phyloP scores from a whole-genome alignment of 2,329 filamentous ascomycete species.

The Aspergillus fijiensis region DNA sequence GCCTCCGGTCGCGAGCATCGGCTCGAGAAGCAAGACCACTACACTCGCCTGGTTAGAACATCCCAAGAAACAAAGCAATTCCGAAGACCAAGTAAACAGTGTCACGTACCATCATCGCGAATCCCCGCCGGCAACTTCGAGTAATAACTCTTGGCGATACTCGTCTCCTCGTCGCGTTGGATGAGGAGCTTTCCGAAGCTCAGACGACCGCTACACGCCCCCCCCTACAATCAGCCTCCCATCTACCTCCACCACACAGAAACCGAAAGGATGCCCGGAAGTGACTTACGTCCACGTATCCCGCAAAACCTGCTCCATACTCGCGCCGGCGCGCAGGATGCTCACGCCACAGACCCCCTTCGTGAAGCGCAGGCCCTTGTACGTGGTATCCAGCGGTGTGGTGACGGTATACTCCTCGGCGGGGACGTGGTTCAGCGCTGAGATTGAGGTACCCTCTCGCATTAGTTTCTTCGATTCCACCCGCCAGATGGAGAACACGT shows the following conservation, averaged over 20 bases:
- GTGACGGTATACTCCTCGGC: slow-evolving; percentile 8
- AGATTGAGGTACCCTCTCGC: neutral
- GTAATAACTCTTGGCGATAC: slow-evolving; percentile 30
- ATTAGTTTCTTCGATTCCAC: neutral
- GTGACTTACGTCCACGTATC: slow-evolving; percentile 25
- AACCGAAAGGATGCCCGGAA: neutral
- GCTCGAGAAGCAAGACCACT: slow-evolving; percentile 22
- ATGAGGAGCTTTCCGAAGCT: slow-evolving; percentile 37
- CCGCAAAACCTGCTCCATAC: slow-evolving; percentile 32
- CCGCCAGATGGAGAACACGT: neutral
- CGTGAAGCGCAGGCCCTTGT: slow-evolving; percentile 14
- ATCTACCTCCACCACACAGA: neutral
- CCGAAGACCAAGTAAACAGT: neutral
- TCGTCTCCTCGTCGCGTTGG: slow-evolving; percentile 34
- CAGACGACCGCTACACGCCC: slow-evolving; percentile 22
- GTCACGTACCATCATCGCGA: slow-evolving; percentile 17
- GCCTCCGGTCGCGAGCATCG: slow-evolving; percentile 22
- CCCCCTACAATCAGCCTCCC: neutral
- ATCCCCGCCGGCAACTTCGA: slow-evolving; percentile 31
- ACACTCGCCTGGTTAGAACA: neutral
- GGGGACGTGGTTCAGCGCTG: slow-evolving; percentile 22
- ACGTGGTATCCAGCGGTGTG: slow-evolving; percentile 17
- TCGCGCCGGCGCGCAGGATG: slow-evolving; percentile 35
- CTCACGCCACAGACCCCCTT: slow-evolving; percentile 33
- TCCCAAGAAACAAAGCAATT: neutral